Evolutionary conservation across 1,284 basidiomycete genomes (phyloP).

Genomic region (Fomitiporia mediterranea): DNA sequence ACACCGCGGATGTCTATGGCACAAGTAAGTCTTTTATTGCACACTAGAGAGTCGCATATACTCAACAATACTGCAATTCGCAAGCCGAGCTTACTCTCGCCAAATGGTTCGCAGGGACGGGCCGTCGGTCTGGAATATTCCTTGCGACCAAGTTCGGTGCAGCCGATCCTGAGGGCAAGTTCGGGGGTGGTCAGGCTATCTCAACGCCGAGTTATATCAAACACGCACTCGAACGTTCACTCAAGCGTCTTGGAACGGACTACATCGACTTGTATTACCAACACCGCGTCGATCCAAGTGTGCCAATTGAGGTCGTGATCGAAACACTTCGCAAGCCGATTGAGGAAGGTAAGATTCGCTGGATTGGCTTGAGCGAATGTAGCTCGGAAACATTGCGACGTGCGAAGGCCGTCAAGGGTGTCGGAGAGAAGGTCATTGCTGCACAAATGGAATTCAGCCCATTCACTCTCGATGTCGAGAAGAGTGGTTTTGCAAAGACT

Average conservation of each 20-base stretch:
- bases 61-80: too few species aligned
- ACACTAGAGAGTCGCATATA: too few species aligned
- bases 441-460: constrained; percentile 43
- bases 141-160: constrained; percentile 33
- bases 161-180: constrained; percentile 20
- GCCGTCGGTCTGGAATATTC: constrained; percentile 18
- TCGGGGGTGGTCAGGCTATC: constrained; percentile 19
- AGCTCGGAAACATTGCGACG: constrained; percentile 39
- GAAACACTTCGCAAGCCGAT: constrained; percentile 35
- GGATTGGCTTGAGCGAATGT: constrained; percentile 42
- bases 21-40: too few species aligned
- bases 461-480: constrained; percentile 34
- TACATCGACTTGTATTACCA: constrained; percentile 37
- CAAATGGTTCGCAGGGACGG: constrained; percentile 16
- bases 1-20: constrained; percentile 8
- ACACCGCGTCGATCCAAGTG: constrained; percentile 34
- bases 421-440: constrained; percentile 33
- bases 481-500: constrained; percentile 31
- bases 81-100: neutral
- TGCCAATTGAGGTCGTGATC: constrained; percentile 41
- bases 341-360: constrained; percentile 35
- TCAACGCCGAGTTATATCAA: constrained; percentile 29
- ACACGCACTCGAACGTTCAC: constrained; percentile 25
- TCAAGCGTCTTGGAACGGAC: constrained; percentile 29
- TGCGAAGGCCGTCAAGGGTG: constrained; percentile 28